Evolutionary conservation across 768 basidiomycete genomes (phyloP), one percentile per base, ranked within the genome.

Genomic region (Megacollybia marginata): DNA sequence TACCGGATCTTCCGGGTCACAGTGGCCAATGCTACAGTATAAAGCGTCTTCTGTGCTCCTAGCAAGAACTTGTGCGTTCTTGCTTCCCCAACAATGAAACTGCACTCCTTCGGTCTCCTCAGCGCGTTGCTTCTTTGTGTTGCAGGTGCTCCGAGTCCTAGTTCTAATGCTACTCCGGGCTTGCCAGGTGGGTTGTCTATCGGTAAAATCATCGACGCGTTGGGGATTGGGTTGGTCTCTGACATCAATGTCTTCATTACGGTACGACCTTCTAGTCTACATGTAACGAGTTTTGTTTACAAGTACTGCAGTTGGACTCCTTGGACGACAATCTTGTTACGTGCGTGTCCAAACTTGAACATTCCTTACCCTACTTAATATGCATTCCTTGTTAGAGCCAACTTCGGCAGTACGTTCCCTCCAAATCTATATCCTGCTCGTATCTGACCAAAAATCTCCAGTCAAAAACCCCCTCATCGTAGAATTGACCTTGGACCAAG

Each of bases 401-500:
- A 28, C 23, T 28, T 28, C 6, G 23, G 6, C 23, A 28, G 23
- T 28, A 31, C 18, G 16, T 33, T n/a, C 46, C 18, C 47, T 20
- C 36, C 11, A 13, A 13, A 38, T 44, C 11, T 35, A n/a, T 11
- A 11, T 33, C 16, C 18, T 16, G 33, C 23, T n/a, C n/a, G n/a
- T n/a, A n/a, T n/a, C n/a, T n/a, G n/a, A n/a, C n/a, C n/a, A n/a
- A 16, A 36, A 46, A 36, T 35, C 44, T 47, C 31, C 46, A 73
- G 71, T 68, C 42, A 59, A 67, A 47, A 76, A 74, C 61, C 70
- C 72, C 2, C 69, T 74, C 46, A 61, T 69, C 18, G 57, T 75
- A 40, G 74, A 75, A 46, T 65, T 78, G 42, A 73, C 69, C 28
- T 65, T 79, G 53, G 69, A 74, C 53, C 59, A 62, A 48, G 65